Percentiles rank a stretch among this genome's conserved stretches.
Conservation (phyloP, 768 basidiomycete species). For the Psilocybe cubensis region DNA sequence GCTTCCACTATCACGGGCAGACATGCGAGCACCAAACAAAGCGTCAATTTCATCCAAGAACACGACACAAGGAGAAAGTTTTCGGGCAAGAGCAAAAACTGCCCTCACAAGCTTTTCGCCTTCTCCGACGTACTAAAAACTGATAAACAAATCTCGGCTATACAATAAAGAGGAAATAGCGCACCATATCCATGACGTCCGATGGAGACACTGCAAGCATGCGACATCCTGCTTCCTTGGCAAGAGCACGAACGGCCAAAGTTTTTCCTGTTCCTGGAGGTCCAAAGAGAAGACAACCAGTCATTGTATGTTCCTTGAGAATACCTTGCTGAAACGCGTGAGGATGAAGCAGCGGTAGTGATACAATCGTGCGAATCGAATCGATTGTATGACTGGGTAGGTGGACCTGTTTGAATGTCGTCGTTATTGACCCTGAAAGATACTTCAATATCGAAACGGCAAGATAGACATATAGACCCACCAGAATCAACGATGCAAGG, state of each 20-base stretch:
- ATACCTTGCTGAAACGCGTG: slow-evolving; percentile 88
- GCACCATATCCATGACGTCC: slow-evolving; percentile 96
- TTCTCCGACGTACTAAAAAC: slow-evolving; percentile 78
- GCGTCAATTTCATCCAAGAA: slow-evolving; percentile 97
- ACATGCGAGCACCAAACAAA: slow-evolving; percentile 84
- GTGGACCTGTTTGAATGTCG: slow-evolving; percentile 87
- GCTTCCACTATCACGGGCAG: slow-evolving; percentile 76
- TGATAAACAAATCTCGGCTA: slow-evolving; percentile 1
- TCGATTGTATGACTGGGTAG: slow-evolving; percentile 89
- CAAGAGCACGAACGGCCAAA: slow-evolving; percentile 85
- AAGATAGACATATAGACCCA: slow-evolving; percentile 34
- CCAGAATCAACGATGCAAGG: slow-evolving; percentile 86
- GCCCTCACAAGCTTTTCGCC: slow-evolving; percentile 90
- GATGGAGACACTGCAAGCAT: slow-evolving; percentile 92
- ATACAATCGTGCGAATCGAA: slow-evolving; percentile 89
- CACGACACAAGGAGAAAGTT: slow-evolving; percentile 87
- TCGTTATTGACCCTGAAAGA: slow-evolving; percentile 66
- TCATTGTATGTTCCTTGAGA: slow-evolving; percentile 89
- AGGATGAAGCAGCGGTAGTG: slow-evolving; percentile 85
- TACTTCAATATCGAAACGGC: slow-evolving; percentile 10
- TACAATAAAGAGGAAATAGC: neutral
- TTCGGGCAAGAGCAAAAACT: slow-evolving; percentile 85
- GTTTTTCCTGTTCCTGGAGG: slow-evolving; percentile 93
- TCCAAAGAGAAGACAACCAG: slow-evolving; percentile 89
- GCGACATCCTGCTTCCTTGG: slow-evolving; percentile 90